Percentiles rank a stretch among this genome's conserved stretches.
Evolutionary conservation across 441 rosid species (phyloP).

Genomic region (Aleurites moluccanus): DNA sequence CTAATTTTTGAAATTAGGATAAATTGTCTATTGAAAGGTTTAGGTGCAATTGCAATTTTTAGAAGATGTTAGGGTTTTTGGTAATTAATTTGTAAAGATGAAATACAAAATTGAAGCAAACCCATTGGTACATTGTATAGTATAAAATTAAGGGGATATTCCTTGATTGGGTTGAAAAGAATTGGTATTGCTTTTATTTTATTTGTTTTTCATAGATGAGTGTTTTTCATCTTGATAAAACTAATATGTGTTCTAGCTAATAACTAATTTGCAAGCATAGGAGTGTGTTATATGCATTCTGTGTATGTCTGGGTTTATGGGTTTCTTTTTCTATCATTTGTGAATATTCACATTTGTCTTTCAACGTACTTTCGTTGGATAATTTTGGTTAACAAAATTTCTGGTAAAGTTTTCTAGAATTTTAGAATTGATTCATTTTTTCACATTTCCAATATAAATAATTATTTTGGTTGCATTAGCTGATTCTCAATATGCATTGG

Average conservation of each 20-base stretch:
- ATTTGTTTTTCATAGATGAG: not conserved
- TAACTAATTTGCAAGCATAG: not conserved
- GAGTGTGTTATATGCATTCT: not conserved
- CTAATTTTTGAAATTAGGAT: too few species aligned
- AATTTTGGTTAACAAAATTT: not conserved
- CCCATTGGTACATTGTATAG: not conserved
- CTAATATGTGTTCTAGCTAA: not conserved
- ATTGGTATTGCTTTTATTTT: not conserved
- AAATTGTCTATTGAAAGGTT: too few species aligned
- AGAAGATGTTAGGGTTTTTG: too few species aligned
- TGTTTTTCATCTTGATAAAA: not conserved
- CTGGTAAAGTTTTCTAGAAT: not conserved
- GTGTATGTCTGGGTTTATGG: not conserved
- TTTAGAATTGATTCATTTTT: constrained; percentile 1
- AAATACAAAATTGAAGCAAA: not conserved
- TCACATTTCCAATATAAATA: constrained; percentile 4
- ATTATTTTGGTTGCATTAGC: constrained; percentile 31
- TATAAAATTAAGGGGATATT: not conserved
- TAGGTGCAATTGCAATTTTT: too few species aligned
- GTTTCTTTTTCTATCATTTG: not conserved
- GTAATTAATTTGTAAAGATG: not conserved
- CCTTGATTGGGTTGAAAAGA: not conserved
- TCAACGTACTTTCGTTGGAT: not conserved
- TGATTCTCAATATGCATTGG: constrained; percentile 42
- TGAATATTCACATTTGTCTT: not conserved